phyloP scores from a whole-genome alignment of 768 basidiomycete genomes.

The Leccinum olivaceopallidum region DNA sequence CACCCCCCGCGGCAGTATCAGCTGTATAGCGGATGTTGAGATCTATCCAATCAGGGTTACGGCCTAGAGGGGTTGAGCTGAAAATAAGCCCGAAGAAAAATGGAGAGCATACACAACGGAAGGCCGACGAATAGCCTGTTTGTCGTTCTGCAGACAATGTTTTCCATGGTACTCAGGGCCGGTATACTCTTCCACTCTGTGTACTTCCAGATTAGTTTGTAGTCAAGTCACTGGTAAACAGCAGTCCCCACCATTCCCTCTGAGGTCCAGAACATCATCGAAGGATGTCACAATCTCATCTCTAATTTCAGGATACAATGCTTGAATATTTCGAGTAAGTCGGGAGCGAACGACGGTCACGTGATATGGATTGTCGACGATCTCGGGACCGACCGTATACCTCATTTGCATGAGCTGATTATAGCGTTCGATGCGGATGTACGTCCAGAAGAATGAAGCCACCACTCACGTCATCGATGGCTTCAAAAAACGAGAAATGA shows the following conservation, averaged over 20 bases:
- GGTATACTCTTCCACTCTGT: not conserved
- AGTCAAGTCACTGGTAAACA: not conserved
- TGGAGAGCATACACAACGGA: conserved; percentile 38
- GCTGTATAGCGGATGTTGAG: conserved; percentile 34
- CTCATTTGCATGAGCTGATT: conserved; percentile 36
- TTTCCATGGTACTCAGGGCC: not conserved
- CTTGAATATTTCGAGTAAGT: conserved; percentile 40
- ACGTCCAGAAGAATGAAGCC: not conserved
- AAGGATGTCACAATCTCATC: conserved; percentile 47
- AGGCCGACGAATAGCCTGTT: not conserved
- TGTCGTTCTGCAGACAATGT: not conserved
- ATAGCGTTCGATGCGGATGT: not conserved
- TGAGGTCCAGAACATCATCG: conserved; percentile 35
- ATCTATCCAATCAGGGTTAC: conserved; percentile 7
- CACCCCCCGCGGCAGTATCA: conserved; percentile 23
- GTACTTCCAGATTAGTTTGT: not conserved
- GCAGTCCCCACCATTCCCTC: conserved; percentile 10
- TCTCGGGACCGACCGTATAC: conserved; percentile 38
- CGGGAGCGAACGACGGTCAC: conserved; percentile 25
- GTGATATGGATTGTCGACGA: conserved; percentile 32
- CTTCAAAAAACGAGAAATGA: conserved; percentile 35
- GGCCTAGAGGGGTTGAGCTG: not conserved
- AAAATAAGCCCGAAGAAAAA: not conserved
- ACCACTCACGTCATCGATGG: conserved; percentile 35
- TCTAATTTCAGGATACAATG: conserved; percentile 40